Evolutionary conservation across 2,329 filamentous ascomycete genomes (phyloP), one percentile per base, ranked within the genome.

Genomic region (Fusarium sp.): DNA sequence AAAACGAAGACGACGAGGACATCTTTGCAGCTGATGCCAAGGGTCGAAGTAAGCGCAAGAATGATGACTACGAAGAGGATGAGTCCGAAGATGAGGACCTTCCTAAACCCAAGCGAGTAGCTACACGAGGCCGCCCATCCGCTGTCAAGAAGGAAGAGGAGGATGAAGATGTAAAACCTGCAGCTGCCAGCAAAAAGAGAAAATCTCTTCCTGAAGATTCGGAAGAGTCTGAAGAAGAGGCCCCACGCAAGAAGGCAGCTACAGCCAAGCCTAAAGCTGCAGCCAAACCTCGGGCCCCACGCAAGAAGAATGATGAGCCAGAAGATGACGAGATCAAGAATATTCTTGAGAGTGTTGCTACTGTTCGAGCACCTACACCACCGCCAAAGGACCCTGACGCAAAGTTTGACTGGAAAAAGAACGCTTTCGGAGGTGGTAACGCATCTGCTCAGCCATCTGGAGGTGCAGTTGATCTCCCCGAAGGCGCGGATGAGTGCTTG

Each of bases 311-410:
- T 5, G 86, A 88, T 5, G 83, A 84, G 9, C 79, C 86, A 4
- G 93, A 96, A 73, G 90, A 88, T 73, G 85, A 90, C 21, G 88
- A 97, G 7, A 79, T 80, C 20, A 89, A 97, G 77, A 88, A 90
- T 47, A 97, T 99, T 43, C 87, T 98, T 31, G 90, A 97, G 75
- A 93, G 89, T 70, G 95, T 99, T 61, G 92, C 93, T 7, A 92
- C 88, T 2, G 88, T 99, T 40, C 85, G 90, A 59, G 85, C 96
- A 21, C 96, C 96, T 8, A 92, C 93, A 5, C 95, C 96, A 40
- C 94, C 95, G 4, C 85, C 90, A 2, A 87, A 89, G 66, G 87
- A 90, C 55, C 87, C 88, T 1, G 85, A 88, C 67, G 82, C 82
- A 23, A 97, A 97, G 73, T 97, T 95, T 72, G 90, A 96, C 76